These are phyloP conservation scores for Phytophthora palmivora DNA, from an alignment of 352 stramenopile species.

Conservation along the genomic window DNA sequence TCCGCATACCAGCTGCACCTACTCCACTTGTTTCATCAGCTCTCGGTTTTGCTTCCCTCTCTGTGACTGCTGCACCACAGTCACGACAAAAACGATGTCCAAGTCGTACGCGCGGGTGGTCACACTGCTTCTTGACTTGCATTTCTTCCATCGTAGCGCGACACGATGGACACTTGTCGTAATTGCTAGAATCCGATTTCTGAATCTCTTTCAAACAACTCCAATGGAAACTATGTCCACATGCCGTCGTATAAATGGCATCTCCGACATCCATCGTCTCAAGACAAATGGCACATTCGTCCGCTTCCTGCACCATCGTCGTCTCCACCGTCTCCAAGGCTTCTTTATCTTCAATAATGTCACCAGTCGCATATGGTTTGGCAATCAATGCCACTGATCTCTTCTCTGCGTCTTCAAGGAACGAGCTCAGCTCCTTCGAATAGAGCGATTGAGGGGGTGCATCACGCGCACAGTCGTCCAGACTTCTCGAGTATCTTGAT, in stretches of 20 bases:
- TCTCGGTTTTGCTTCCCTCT: constrained; percentile 74
- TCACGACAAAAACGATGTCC: constrained; percentile 85
- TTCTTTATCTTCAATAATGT: constrained; percentile 36
- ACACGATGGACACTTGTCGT: constrained; percentile 87
- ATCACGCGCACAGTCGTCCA: constrained; percentile 57
- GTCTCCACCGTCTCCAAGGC: constrained; percentile 38
- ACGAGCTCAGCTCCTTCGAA: constrained; percentile 55
- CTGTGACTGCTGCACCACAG: constrained; percentile 63
- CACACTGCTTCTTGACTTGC: constrained; percentile 85
- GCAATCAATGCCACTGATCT: constrained; percentile 53
- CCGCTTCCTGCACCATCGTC: constrained; percentile 66
- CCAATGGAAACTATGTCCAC: constrained; percentile 89
- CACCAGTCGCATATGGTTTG: constrained; percentile 33
- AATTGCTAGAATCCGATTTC: constrained; percentile 79
- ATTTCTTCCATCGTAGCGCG: constrained; percentile 79
- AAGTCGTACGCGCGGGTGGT: constrained; percentile 82
- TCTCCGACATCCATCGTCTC: constrained; percentile 83
- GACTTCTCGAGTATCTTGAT: constrained; percentile 45
- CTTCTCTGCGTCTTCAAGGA: constrained; percentile 70
- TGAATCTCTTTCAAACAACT: constrained; percentile 87
- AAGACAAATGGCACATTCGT: constrained; percentile 88
- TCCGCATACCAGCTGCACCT: constrained; percentile 19
- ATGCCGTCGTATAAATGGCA: constrained; percentile 85
- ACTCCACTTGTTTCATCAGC: constrained; percentile 41
- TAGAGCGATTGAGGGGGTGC: constrained; percentile 35